phyloP scores from a whole-genome alignment of 768 basidiomycete species.

The Hemileccinum rubropunctum region DNA sequence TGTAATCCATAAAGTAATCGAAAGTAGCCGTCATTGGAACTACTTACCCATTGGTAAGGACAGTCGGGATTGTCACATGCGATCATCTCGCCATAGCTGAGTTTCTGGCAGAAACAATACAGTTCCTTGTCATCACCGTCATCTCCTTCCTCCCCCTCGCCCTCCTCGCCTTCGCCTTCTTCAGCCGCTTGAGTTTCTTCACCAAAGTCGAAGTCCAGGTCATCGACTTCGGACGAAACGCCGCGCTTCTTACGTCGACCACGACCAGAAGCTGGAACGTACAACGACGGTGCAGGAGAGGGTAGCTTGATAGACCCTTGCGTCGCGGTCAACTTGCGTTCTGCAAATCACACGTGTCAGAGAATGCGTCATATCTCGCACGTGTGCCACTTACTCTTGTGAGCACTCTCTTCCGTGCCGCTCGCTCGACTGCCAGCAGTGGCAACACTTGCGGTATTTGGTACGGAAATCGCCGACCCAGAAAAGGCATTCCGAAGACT shows the following conservation, averaged over 20 bases:
- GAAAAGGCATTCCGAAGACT: constrained; percentile 36
- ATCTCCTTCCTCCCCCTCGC: constrained; percentile 45
- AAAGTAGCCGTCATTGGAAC: background rate
- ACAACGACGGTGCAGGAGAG: constrained; percentile 34
- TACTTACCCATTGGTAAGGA: constrained; percentile 61
- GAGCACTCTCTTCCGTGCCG: constrained; percentile 24
- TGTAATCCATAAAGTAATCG: constrained; percentile 1
- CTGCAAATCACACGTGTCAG: constrained; percentile 13
- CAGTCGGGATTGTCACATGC: constrained; percentile 59
- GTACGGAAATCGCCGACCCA: constrained; percentile 24
- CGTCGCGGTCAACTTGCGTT: constrained; percentile 28
- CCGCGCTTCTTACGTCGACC: constrained; percentile 37
- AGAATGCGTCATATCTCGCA: background rate
- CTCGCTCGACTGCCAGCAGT: constrained; percentile 14
- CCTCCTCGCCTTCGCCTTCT: constrained; percentile 34
- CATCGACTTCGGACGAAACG: constrained; percentile 34
- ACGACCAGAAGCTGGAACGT: constrained; percentile 26
- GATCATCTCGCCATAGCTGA: constrained; percentile 68
- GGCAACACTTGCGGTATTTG: constrained; percentile 2
- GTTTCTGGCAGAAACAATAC: constrained; percentile 63
- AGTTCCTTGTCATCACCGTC: constrained; percentile 55
- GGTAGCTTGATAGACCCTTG: constrained; percentile 34
- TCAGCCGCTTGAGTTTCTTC: constrained; percentile 30
- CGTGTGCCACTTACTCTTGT: constrained; percentile 25
- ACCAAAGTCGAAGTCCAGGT: constrained; percentile 33